Conservation (phyloP, 1,284 basidiomycete genomes). For the Xerocomus amazonicus region DNA sequence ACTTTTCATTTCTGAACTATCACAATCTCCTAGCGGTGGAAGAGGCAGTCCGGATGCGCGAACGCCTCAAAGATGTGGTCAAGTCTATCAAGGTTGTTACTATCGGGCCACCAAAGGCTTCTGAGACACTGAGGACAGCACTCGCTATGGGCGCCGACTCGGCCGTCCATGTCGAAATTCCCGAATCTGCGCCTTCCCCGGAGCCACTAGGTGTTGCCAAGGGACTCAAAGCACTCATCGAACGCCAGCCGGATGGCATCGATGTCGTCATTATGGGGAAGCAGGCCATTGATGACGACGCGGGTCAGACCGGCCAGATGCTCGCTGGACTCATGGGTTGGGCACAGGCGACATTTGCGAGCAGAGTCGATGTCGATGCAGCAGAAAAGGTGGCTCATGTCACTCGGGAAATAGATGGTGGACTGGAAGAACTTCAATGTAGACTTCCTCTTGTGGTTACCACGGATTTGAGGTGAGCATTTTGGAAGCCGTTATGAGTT, state of each 20-base stretch:
- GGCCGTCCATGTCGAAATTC: constrained; percentile 86
- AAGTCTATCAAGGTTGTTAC: constrained; percentile 89
- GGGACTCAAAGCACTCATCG: constrained; percentile 75
- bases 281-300: constrained; percentile 97
- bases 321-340: constrained; percentile 90
- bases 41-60: constrained; percentile 92
- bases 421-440: constrained; percentile 80
- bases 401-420: constrained; percentile 93
- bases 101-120: constrained; percentile 87
- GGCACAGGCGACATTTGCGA: constrained; percentile 95
- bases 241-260: constrained; percentile 62
- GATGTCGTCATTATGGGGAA: constrained; percentile 98
- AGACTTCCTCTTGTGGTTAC: constrained; percentile 86
- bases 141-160: constrained; percentile 98
- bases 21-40: constrained; percentile 73
- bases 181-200: constrained; percentile 67
- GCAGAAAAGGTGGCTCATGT: constrained; percentile 70
- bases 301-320: constrained; percentile 98
- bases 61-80: constrained; percentile 73
- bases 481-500: neutral
- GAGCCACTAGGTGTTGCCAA: constrained; percentile 90
- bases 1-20: no score
- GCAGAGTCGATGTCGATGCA: constrained; percentile 79
- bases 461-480: constrained; percentile 83
- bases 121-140: constrained; percentile 91